Base-by-base conservation (phyloP, 176 grass and related monocot genomes). In the Aegilops longissima region DNA sequence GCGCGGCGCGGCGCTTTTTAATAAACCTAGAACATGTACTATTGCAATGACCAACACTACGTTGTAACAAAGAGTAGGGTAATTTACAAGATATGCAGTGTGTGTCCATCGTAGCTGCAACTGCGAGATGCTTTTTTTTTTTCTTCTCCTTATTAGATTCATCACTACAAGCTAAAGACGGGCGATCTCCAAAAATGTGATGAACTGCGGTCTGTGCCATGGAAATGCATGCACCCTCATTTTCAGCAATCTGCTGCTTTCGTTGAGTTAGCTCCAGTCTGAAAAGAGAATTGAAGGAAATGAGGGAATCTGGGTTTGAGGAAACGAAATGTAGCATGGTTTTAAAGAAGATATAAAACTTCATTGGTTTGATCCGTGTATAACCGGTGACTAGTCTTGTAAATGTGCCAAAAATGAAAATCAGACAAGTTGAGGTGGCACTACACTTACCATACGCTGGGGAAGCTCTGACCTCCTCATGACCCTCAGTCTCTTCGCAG, bases 401-500 rank as follows among this genome's bases (percentile, higher is more conserved):
- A 21, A 49, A 66, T 66, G 33, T 66, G 33, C 17, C 21, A 23
- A 27, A 36, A 8, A 8, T 3, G 9, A 66, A 83, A 25, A 40
- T 2, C 25, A 79, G n/a, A 31, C 13, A n/a, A 27, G 3, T 35
- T 74, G 44, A 73, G 59, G 62, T 42, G 16, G 44, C 68, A 51
- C 12, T 52, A 16, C 40, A 84, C 83, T 78, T 82, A 99, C 90
- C 25, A 49, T 31, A 25, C 70, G 70, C 31, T 59, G 51, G 76
- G 77, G 78, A 90, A 99, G 68, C 82, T 93, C 92, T 20, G 94
- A 94, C 24, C 77, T 93, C 88, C 79, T 93, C 80, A 94, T 80
- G 13, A 99, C 97, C 83, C 97, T 93, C 64, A 99, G 83, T 42
- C 94, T 96, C 73, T 88, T 96, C 23, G 82, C 85, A 0, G 87